Conservation (phyloP, 768 basidiomycete species). For the Tylopilus subfusipes region DNA sequence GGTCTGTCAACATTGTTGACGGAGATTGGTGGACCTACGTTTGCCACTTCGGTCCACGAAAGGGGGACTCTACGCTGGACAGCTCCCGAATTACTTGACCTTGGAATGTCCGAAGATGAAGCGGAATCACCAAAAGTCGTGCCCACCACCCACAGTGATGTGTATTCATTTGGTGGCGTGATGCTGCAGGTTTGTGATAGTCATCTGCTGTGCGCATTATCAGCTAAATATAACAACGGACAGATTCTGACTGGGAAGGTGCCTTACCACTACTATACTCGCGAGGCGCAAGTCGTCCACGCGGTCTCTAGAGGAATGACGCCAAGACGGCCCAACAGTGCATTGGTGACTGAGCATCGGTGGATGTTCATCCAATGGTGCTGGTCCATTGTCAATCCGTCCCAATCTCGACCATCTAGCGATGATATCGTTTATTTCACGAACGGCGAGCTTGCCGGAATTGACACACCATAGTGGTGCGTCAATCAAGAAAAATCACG, state of each 20-base stretch:
- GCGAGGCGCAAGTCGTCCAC: too few relatives aligned
- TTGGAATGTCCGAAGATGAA: constrained; percentile 11
- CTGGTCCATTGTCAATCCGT: constrained; percentile 23
- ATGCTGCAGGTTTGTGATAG: constrained; percentile 15
- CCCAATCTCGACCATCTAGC: constrained; percentile 28
- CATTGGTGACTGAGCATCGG: constrained; percentile 5
- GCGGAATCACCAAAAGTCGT: constrained; percentile 3
- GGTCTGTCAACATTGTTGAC: constrained; percentile 42
- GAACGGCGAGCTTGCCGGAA: not conserved
- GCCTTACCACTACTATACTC: constrained; percentile 12
- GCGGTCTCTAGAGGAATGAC: constrained; percentile 15
- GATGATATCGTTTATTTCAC: constrained; percentile 25
- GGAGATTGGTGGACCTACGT: constrained; percentile 37
- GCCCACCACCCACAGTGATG: constrained; percentile 12
- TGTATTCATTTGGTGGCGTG: constrained; percentile 32
- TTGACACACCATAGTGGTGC: not conserved
- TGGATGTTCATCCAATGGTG: constrained; percentile 12
- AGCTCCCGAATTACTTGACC: constrained; percentile 31
- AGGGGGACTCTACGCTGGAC: constrained; percentile 30
- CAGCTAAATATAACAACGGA: not conserved
- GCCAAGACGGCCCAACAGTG: constrained; percentile 4
- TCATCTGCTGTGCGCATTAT: not conserved
- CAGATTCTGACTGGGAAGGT: constrained; percentile 14
- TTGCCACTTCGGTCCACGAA: constrained; percentile 32
- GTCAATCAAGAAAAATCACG: too few relatives aligned